These are phyloP conservation scores for Aspergillus indologenus DNA, from an alignment of 495 filamentous ascomycete species.

Conservation along the genomic window DNA sequence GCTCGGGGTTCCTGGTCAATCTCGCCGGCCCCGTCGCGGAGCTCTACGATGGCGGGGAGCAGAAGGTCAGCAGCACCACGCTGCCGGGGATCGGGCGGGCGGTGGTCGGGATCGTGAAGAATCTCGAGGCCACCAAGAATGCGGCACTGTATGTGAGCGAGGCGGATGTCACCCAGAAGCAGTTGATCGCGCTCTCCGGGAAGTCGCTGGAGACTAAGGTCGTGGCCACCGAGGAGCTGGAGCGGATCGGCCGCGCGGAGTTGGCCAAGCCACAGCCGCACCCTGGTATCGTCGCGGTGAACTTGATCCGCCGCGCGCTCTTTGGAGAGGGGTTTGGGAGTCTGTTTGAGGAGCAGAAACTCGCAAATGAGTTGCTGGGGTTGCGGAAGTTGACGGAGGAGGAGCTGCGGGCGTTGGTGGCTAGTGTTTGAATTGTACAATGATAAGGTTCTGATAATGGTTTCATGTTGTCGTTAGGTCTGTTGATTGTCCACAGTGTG, in stretches of 20 bases:
- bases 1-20: slow-evolving; percentile 2
- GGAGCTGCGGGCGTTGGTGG: slow-evolving; percentile 15
- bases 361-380: slow-evolving; percentile 40
- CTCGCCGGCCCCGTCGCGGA: neutral
- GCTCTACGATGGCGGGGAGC: slow-evolving; percentile 16
- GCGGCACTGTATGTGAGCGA: slow-evolving; percentile 1
- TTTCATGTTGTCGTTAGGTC: too few species aligned
- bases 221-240: slow-evolving; percentile 38
- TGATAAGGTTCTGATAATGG: too few species aligned
- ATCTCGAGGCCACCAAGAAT: slow-evolving; percentile 7
- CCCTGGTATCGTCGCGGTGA: slow-evolving; percentile 34
- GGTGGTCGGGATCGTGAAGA: slow-evolving; percentile 2
- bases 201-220: slow-evolving; percentile 44
- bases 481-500: too few species aligned
- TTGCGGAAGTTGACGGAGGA: slow-evolving; percentile 28
- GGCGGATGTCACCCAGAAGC: slow-evolving; percentile 50
- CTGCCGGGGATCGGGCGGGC: slow-evolving; percentile 7
- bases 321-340: slow-evolving; percentile 45
- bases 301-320: slow-evolving; percentile 39
- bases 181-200: slow-evolving; percentile 49
- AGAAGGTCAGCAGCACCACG: slow-evolving; percentile 14
- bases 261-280: slow-evolving; percentile 25
- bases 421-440: too few species aligned
- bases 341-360: slow-evolving; percentile 27
- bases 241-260: slow-evolving; percentile 41